Evolutionary conservation across 768 basidiomycete species (phyloP).

Genomic region (Amyloporia xantha): DNA sequence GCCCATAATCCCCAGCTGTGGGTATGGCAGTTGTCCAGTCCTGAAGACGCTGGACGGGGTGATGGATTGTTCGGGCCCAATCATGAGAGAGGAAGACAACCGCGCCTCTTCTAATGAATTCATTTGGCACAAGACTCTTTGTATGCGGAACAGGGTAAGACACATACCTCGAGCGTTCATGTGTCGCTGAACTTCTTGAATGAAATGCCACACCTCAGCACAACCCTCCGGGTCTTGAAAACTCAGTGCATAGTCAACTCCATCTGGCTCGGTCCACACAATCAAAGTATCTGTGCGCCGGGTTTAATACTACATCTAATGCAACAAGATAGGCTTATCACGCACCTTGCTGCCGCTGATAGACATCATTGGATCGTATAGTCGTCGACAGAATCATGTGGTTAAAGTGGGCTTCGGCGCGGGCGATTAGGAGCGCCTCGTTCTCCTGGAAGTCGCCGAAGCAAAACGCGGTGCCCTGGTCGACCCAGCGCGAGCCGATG

Average conservation of each 20-base stretch:
- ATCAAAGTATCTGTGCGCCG: slow-evolving; percentile 84
- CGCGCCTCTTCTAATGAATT: slow-evolving; percentile 40
- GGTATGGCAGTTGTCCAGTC: slow-evolving; percentile 67
- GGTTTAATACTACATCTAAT: slow-evolving; percentile 3
- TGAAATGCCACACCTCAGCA: slow-evolving; percentile 95
- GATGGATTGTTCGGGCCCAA: slow-evolving; percentile 49
- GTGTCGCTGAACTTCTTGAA: slow-evolving; percentile 85
- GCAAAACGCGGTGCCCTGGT: slow-evolving; percentile 95
- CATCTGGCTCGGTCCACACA: slow-evolving; percentile 96
- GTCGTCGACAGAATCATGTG: slow-evolving; percentile 73
- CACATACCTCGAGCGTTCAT: slow-evolving; percentile 58
- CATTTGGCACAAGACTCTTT: slow-evolving; percentile 11
- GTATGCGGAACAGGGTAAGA: not conserved
- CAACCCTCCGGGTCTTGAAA: slow-evolving; percentile 97
- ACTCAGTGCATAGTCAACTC: slow-evolving; percentile 91
- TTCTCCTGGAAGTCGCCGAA: slow-evolving; percentile 81
- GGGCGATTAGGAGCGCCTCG: slow-evolving; percentile 79
- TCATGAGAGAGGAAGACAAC: slow-evolving; percentile 53
- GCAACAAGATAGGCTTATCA: slow-evolving; percentile 16
- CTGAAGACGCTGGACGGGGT: slow-evolving; percentile 62
- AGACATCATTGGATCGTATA: slow-evolving; percentile 77
- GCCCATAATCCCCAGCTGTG: slow-evolving; percentile 67
- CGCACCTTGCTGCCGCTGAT: slow-evolving; percentile 81
- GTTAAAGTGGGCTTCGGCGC: slow-evolving; percentile 65
- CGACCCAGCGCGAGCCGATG: slow-evolving; percentile 84